These are phyloP conservation scores for Arthroderma sp. DNA, from an alignment of 2,329 filamentous ascomycete species.

Conservation along the genomic window DNA sequence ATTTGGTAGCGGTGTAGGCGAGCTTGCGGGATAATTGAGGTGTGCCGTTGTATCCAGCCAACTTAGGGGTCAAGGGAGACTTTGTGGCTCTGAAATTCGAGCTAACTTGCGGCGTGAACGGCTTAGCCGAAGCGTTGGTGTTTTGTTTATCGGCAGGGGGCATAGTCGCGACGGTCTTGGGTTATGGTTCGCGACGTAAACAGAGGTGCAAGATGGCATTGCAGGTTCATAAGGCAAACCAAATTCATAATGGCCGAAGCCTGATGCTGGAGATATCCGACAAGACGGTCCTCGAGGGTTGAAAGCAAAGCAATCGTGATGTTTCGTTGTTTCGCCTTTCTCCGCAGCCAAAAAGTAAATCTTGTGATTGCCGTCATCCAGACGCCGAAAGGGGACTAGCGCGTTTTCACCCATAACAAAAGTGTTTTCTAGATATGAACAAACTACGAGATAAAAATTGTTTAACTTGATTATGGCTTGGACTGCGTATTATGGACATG, in stretches of 20 bases:
- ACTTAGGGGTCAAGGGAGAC: constrained; percentile 46
- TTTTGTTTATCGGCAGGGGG: constrained; percentile 41
- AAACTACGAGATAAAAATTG: too few species aligned
- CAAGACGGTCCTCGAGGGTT: too few species aligned
- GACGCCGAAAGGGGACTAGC: constrained; percentile 5
- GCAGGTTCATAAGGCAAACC: constrained; percentile 17
- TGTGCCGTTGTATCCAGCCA: constrained; percentile 28
- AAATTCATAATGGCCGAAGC: constrained; percentile 25
- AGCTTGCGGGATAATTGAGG: constrained; percentile 22
- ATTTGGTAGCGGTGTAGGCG: constrained; percentile 35
- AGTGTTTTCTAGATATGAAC: too few species aligned
- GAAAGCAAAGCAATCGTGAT: too few species aligned
- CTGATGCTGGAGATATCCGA: constrained; percentile 1
- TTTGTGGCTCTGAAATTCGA: constrained; percentile 44
- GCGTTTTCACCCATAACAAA: background rate
- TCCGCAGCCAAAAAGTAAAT: background rate
- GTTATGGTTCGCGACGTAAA: constrained; percentile 1
- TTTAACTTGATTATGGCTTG: too few species aligned
- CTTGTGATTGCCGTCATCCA: constrained; percentile 1
- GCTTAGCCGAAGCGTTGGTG: constrained; percentile 38
- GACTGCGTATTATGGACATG: too few species aligned
- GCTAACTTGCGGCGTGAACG: constrained; percentile 56
- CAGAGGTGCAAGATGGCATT: constrained; percentile 37
- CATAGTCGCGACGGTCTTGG: constrained; percentile 20
- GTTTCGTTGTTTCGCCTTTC: too few species aligned